Base-by-base conservation (phyloP, 768 basidiomycete genomes). In the Leccinum pellstonianum region DNA sequence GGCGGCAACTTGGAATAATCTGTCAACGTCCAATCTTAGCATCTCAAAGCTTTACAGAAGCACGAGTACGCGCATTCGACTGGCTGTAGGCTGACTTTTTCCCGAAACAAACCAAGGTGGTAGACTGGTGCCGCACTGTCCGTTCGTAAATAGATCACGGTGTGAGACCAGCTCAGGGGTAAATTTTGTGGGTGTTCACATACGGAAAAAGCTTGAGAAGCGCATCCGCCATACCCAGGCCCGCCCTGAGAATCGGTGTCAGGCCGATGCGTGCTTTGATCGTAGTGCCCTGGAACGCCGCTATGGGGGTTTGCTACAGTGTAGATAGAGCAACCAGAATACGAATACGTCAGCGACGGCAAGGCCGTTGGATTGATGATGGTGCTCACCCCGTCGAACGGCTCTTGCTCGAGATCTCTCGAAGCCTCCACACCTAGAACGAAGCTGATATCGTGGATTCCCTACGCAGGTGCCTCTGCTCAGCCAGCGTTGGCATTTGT, bases 1-100 rank as follows among this genome's bases (percentile, higher is more conserved):
- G 85, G 76, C 12, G 94, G 95, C 37, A 96, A 80, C 76, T 95
- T 95, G 54, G 93, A 95, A 75, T 94, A 93, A 72, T 96, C 93
- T 95, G 35, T 38, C 55, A 21, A 50, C 25, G 23, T 43, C 33
- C 31, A 37, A 9, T 25, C 15, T 70, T 35, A 52, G 51, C 52
- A 61, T 23, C 19, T 14, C 9, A n/a, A 19, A 19, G 25, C 35
- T 17, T 31, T 21, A 12, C 51, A n/a, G 14, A 5, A 43, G 49
- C 46, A 14, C 23, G 25, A 29, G 56, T n/a, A 66, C 82, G 56
- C 63, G 90, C 91, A 94, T 83, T 96, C 93, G 12, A 96, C 92
- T 8, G 96, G 94, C 59, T 94, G 93, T 55, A 97, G 77, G 37
- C 85, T 86, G 15, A 89, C 83, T 69, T 91, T 94, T 76, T 93